phyloP scores from a whole-genome alignment of 2,329 filamentous ascomycete genomes.

The Achaetomium macrosporum region DNA sequence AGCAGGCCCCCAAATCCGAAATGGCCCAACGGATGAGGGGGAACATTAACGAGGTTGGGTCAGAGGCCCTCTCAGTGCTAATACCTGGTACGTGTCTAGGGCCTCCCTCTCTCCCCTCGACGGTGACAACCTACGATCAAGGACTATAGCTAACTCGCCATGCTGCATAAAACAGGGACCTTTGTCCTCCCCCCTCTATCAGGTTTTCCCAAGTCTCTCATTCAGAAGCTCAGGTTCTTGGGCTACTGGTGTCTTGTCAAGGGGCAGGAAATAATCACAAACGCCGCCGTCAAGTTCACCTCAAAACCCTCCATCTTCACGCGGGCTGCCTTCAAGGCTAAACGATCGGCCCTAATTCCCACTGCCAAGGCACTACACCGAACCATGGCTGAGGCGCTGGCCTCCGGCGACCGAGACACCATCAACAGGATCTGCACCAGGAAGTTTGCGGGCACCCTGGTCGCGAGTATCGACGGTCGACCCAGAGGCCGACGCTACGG shows the following conservation, averaged over 20 bases:
- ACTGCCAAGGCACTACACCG: slow-evolving; percentile 55
- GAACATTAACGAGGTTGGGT: background rate
- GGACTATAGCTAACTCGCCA: background rate
- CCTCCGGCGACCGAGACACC: slow-evolving; percentile 47
- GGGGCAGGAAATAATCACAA: slow-evolving; percentile 32
- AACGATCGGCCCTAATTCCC: slow-evolving; percentile 39
- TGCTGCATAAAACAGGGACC: slow-evolving; percentile 34
- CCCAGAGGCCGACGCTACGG: slow-evolving; percentile 37
- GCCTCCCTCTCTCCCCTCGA: background rate
- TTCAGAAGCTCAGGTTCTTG: slow-evolving; percentile 6
- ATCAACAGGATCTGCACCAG: slow-evolving; percentile 50
- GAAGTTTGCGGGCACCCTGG: slow-evolving; percentile 47
- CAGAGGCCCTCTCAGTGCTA: slow-evolving; percentile 7
- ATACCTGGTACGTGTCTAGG: slow-evolving; percentile 16
- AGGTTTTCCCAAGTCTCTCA: slow-evolving; percentile 16
- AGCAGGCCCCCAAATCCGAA: background rate
- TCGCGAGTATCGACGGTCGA: slow-evolving; percentile 48
- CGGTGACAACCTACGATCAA: background rate
- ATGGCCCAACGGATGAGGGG: background rate
- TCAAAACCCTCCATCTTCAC: slow-evolving; percentile 42
- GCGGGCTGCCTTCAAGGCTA: slow-evolving; percentile 39
- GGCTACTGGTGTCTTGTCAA: slow-evolving; percentile 24
- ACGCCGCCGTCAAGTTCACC: slow-evolving; percentile 36
- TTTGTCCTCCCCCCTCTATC: slow-evolving; percentile 41
- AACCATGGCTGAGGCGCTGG: slow-evolving; percentile 56